These are phyloP conservation scores for Basidioascus undulatus DNA, from an alignment of 768 basidiomycete species.

Conservation along the genomic window DNA sequence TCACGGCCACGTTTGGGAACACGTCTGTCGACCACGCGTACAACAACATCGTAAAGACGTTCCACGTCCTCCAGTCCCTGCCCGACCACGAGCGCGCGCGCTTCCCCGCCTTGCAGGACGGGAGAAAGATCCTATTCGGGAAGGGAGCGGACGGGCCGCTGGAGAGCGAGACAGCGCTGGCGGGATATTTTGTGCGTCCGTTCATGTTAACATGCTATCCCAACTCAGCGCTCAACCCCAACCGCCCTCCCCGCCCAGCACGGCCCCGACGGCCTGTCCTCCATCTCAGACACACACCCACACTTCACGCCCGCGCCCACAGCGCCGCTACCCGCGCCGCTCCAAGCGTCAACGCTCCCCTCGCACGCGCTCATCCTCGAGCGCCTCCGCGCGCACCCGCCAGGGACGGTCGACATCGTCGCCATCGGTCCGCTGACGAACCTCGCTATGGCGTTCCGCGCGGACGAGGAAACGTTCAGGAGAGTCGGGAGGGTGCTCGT, in stretches of 20 bases:
- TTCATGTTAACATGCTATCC: not conserved
- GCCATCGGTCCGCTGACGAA: constrained; percentile 58
- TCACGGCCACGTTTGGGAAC: constrained; percentile 57
- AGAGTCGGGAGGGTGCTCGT: constrained; percentile 40
- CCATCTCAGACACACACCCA: constrained; percentile 8
- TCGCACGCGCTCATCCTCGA: constrained; percentile 19
- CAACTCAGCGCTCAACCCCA: not conserved
- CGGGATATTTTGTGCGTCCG: constrained; percentile 11
- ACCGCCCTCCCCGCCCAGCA: constrained; percentile 7
- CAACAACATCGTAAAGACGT: constrained; percentile 16
- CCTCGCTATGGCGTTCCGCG: constrained; percentile 38
- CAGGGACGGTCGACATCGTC: constrained; percentile 40
- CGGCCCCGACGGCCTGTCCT: constrained; percentile 14
- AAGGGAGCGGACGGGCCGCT: constrained; percentile 14
- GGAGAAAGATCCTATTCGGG: constrained; percentile 4
- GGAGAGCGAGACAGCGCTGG: constrained; percentile 10
- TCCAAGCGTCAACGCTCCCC: constrained; percentile 1
- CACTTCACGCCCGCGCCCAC: not conserved
- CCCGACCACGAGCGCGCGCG: constrained; percentile 6
- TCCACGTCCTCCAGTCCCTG: constrained; percentile 13
- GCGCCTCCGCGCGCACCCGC: constrained; percentile 28
- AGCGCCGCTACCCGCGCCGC: not conserved
- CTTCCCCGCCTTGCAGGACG: constrained; percentile 4
- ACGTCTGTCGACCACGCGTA: constrained; percentile 25
- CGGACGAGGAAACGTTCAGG: constrained; percentile 29